A percentile compares a stretch with the other conserved stretches of the same genome.
Conservation (phyloP, 495 filamentous ascomycete genomes). For the Penicillium canescens region DNA sequence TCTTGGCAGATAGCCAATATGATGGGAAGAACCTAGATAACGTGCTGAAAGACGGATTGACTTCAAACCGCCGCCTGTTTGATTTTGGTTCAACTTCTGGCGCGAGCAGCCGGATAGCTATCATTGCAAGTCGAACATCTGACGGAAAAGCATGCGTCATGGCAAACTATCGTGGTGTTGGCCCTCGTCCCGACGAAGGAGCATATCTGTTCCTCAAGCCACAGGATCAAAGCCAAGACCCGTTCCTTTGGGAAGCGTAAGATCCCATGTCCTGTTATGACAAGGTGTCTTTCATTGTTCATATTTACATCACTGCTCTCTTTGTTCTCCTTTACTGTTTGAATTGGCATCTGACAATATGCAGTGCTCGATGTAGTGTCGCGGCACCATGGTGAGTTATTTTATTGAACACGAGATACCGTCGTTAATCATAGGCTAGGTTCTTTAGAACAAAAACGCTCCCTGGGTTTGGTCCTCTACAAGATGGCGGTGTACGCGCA, state of each 20-base stretch:
- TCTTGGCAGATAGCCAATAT: constrained; percentile 14
- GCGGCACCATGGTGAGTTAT: constrained; percentile 21
- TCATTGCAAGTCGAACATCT: constrained; percentile 17
- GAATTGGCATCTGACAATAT: background rate
- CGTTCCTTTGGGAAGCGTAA: constrained; percentile 19
- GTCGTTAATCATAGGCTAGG: constrained; percentile 13
- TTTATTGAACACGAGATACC: background rate
- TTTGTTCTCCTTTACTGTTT: background rate
- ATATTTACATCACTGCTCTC: background rate
- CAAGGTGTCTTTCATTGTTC: background rate
- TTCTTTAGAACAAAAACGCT: constrained; percentile 32
- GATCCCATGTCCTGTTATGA: background rate
- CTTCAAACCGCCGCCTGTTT: constrained; percentile 10
- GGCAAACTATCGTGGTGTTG: constrained; percentile 18
- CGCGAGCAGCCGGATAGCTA: constrained; percentile 10
- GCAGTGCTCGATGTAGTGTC: constrained; percentile 17
- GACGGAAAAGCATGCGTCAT: constrained; percentile 20
- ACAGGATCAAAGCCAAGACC: constrained; percentile 3
- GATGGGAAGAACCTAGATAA: constrained; percentile 1
- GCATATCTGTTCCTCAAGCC: constrained; percentile 18
- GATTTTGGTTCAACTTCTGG: constrained; percentile 2
- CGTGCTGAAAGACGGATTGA: constrained; percentile 5
- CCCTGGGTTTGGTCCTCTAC: constrained; percentile 29
- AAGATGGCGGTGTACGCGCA: constrained; percentile 34
- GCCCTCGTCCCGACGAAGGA: background rate